Evolutionary conservation across 208 protist genomes (phyloP).

Genomic region (Porcisia deanei): DNA sequence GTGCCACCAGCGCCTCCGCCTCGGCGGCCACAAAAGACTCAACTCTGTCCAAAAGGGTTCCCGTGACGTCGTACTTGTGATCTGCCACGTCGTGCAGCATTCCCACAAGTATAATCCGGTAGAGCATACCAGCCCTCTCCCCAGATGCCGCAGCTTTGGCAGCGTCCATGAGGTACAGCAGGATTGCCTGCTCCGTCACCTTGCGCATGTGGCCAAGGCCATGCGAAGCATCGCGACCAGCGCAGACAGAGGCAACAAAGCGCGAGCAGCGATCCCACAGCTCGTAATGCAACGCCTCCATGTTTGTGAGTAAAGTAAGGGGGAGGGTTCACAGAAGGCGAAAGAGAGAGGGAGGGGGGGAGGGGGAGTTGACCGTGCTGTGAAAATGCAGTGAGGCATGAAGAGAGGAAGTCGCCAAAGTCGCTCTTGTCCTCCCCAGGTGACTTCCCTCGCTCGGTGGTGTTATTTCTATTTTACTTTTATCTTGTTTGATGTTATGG

Average conservation of each 20-base stretch:
- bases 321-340: neutral
- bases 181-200: constrained; percentile 68
- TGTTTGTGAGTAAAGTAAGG: constrained; percentile 14
- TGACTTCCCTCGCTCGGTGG: neutral
- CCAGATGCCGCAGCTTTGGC: neutral
- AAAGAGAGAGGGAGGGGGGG: neutral
- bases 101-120: constrained; percentile 68
- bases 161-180: constrained; percentile 61
- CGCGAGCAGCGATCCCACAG: constrained; percentile 63
- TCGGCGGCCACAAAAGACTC: constrained; percentile 33
- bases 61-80: constrained; percentile 81
- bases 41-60: constrained; percentile 35
- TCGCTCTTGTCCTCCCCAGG: neutral
- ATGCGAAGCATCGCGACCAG: constrained; percentile 69
- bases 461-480: neutral
- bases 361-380: neutral
- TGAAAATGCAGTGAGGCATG: neutral
- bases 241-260: constrained; percentile 66
- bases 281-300: constrained; percentile 56
- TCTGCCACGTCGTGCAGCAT: constrained; percentile 91
- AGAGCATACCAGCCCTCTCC: constrained; percentile 28
- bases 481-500: neutral
- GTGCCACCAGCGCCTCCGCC: constrained; percentile 15
- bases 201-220: constrained; percentile 76
- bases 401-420: neutral